Conservation (phyloP, 768 basidiomycete species). For the Pulveroboletus frians region DNA sequence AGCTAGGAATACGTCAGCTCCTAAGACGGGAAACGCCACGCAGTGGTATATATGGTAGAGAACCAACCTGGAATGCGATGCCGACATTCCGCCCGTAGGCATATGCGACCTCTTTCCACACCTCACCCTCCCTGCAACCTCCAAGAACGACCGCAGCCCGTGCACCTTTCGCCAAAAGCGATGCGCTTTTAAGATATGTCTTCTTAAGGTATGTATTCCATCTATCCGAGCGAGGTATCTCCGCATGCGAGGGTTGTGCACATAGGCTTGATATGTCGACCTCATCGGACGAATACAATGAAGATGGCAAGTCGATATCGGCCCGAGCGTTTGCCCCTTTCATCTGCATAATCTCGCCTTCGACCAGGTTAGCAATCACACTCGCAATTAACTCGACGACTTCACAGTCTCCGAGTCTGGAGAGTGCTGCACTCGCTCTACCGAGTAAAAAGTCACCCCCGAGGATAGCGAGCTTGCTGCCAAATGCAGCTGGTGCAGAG, state of each 20-base stretch:
- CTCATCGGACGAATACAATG: background rate
- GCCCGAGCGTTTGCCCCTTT: slow-evolving; percentile 9
- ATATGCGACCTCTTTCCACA: slow-evolving; percentile 87
- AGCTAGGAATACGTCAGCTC: slow-evolving; percentile 46
- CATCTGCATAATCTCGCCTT: slow-evolving; percentile 90
- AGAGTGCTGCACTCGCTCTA: slow-evolving; percentile 80
- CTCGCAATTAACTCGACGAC: slow-evolving; percentile 91
- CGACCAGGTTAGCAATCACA: slow-evolving; percentile 93
- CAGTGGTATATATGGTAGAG: background rate
- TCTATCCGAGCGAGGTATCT: slow-evolving; percentile 37
- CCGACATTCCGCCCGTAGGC: slow-evolving; percentile 87
- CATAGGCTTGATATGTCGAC: slow-evolving; percentile 38
- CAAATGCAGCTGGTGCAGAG: slow-evolving; percentile 71
- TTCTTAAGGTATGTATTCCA: slow-evolving; percentile 85
- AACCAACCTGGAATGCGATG: slow-evolving; percentile 87
- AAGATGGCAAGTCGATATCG: background rate
- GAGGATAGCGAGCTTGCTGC: slow-evolving; percentile 90
- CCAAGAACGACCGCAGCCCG: slow-evolving; percentile 85
- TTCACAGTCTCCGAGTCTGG: slow-evolving; percentile 79
- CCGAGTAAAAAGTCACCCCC: slow-evolving; percentile 96
- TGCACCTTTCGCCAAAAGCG: slow-evolving; percentile 83
- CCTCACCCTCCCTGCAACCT: slow-evolving; percentile 68
- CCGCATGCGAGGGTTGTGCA: slow-evolving; percentile 32
- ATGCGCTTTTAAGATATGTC: slow-evolving; percentile 90
- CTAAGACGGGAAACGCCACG: background rate